Percentiles rank a stretch among this genome's conserved stretches.
Conservation (phyloP, 495 filamentous ascomycete genomes). For the Rhizodiscina lignyota region DNA sequence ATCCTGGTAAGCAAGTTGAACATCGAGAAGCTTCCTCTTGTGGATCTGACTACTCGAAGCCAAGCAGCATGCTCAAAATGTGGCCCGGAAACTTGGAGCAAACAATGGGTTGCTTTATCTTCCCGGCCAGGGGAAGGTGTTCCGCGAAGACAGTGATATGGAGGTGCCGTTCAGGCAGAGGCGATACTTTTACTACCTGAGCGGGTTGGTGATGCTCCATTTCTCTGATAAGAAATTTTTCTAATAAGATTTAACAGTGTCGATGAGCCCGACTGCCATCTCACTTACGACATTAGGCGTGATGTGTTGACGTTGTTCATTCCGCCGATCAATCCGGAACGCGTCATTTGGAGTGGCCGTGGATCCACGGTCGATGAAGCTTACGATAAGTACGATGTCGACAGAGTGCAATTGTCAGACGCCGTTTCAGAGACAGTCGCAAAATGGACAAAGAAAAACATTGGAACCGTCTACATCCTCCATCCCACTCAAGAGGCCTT, state of each 20-base stretch:
- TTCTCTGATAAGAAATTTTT: no score
- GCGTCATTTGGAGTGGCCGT: conserved; percentile 44
- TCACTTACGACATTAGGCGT: conserved; percentile 44
- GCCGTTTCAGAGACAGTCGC: conserved; percentile 7
- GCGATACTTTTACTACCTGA: conserved; percentile 56
- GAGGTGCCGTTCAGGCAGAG: conserved; percentile 43
- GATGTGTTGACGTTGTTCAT: conserved; percentile 45
- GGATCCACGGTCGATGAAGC: conserved; percentile 34
- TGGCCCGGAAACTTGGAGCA: conserved; percentile 46
- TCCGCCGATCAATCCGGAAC: conserved; percentile 35
- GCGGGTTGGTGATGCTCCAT: conserved; percentile 28
- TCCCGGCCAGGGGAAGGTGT: conserved; percentile 27
- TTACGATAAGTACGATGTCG: conserved; percentile 32
- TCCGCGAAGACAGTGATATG: conserved; percentile 45
- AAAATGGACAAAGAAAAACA: conserved; percentile 7
- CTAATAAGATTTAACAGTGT: conserved; percentile 7
- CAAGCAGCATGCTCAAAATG: conserved; percentile 63
- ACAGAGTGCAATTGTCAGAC: conserved; percentile 9
- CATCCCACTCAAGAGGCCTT: conserved; percentile 10
- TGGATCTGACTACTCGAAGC: conserved; percentile 27
- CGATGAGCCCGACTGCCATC: conserved; percentile 40
- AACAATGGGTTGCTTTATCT: conserved; percentile 47
- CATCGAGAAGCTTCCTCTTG: background rate
- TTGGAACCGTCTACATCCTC: conserved; percentile 12
- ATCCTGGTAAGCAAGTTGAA: background rate